A percentile compares a stretch with the other conserved stretches of the same genome.
Conservation (phyloP, 768 basidiomycete species). For the Grammothele lineata region DNA sequence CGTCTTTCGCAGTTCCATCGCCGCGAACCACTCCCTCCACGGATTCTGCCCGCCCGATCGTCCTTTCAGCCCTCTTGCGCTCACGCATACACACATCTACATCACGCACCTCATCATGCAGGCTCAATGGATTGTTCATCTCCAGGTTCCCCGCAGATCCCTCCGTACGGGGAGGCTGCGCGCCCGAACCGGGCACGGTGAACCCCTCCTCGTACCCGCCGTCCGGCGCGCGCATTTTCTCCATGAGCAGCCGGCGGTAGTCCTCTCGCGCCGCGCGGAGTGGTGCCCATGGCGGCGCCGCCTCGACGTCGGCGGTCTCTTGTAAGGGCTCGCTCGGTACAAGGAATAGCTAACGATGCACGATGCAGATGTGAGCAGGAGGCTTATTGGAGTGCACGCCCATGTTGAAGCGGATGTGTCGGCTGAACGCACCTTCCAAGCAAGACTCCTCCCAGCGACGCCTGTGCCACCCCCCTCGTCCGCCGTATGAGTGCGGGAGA, state of each 20-base stretch:
- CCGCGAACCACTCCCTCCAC: slow-evolving; percentile 92
- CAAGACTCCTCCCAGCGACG: slow-evolving; percentile 72
- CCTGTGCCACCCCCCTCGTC: slow-evolving; percentile 35
- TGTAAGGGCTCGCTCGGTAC: slow-evolving; percentile 62
- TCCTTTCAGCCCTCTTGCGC: neutral
- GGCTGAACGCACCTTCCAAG: slow-evolving; percentile 76
- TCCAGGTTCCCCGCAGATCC: slow-evolving; percentile 44
- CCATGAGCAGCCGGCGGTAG: slow-evolving; percentile 55
- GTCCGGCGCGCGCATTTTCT: slow-evolving; percentile 82
- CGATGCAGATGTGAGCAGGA: neutral
- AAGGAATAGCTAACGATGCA: slow-evolving; percentile 55
- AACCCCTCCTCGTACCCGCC: slow-evolving; percentile 76
- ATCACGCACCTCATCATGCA: slow-evolving; percentile 66
- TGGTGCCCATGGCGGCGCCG: slow-evolving; percentile 24
- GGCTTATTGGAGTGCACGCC: neutral
- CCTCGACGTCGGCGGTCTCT: slow-evolving; percentile 35
- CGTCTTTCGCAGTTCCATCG: slow-evolving; percentile 83
- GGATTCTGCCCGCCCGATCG: slow-evolving; percentile 85
- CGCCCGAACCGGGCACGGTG: slow-evolving; percentile 45
- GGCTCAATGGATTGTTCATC: slow-evolving; percentile 75
- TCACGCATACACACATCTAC: neutral
- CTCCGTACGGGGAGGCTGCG: slow-evolving; percentile 25
- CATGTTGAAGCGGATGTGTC: too few species aligned
- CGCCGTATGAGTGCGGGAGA: too few species aligned
- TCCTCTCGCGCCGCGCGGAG: slow-evolving; percentile 48